Percentiles rank a stretch among this genome's conserved stretches.
Conservation (phyloP, 306 rosid species). For the Macrotyloma uniflorum region DNA sequence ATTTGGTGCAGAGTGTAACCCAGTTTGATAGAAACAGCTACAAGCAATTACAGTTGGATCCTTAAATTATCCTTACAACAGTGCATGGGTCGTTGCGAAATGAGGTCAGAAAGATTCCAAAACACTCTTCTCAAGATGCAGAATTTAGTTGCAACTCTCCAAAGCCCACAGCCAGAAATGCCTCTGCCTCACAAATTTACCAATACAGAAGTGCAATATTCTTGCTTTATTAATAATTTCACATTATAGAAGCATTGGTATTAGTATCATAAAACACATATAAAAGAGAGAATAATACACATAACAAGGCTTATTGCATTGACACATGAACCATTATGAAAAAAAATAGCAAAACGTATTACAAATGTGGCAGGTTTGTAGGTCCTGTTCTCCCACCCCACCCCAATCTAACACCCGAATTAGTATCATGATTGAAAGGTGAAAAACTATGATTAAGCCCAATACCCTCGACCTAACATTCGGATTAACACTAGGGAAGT, state of each 20-base stretch:
- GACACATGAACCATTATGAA: neutral
- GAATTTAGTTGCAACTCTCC: neutral
- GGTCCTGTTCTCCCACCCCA: neutral
- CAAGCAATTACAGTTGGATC: conserved; percentile 31
- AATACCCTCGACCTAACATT: conserved; percentile 40
- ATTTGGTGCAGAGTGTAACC: neutral
- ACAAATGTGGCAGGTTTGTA: neutral
- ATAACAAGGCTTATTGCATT: neutral
- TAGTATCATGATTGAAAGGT: conserved; percentile 40
- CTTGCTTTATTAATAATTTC: neutral
- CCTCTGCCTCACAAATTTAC: neutral
- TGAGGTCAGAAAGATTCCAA: conserved; percentile 3
- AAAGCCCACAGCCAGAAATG: neutral
- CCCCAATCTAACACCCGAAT: conserved; percentile 8
- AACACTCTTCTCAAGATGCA: neutral
- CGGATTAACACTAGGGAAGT: conserved; percentile 30
- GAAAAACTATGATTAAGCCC: conserved; percentile 42
- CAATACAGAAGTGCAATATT: neutral
- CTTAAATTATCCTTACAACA: conserved; percentile 25
- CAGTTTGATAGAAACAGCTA: neutral
- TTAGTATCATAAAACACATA: neutral
- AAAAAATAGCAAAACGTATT: neutral
- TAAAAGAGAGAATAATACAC: neutral
- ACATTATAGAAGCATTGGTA: neutral
- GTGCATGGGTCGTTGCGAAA: neutral